Base-by-base conservation (phyloP, 1,284 basidiomycete genomes). In the Pseudozyma thailandica region DNA sequence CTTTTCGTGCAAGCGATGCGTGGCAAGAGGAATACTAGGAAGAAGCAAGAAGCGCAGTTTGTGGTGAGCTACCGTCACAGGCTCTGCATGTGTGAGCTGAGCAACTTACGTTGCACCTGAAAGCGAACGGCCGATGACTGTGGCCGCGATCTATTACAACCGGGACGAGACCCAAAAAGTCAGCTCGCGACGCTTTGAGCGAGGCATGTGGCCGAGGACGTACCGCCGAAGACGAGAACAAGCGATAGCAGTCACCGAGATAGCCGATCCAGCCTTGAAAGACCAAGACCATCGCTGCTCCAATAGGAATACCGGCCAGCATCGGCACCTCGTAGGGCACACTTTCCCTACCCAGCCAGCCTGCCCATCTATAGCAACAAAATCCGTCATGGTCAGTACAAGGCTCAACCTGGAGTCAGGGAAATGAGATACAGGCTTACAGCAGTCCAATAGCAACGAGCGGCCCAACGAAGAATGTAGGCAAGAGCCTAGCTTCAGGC, bases 241-340 rank as follows among this genome's bases (percentile, higher is more conserved):
- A 50, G 1, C 62, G 58, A 30, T 72, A 72, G 43, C 62, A 65
- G 25, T 72, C 69, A n/a, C 69, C 69, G 7, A 72, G 46, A 31
- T 66, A 72, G 20, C 63, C 53, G 12, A 66, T 58, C 69, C 69
- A 72, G 42, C 69, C 69, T 28, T 72, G 69, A 20, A 72, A 72
- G 30, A 62, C 63, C 12, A 65, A 44, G 20, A 66, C 63, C 69
- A 72, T 72, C 1, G 62, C 69, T 15, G 54, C 54, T 9, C 69
- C 69, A 51, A 72, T 66, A 6, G 63, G 69, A 2, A 66, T 30
- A 0, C 71, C 60, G 6, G 55, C 60, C 18, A 69, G 52, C 71
- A 69, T 72, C 2, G 69, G 28, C 1, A 72, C 48, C 10, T 20
- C 27, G 46, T 54, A 64, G 9, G 68, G 61, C 0, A 72, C 23